A percentile compares a stretch with the other conserved stretches of the same genome.
Evolutionary conservation across 73 alveolate species (phyloP).

Genomic region (Blepharisma japonicum): DNA sequence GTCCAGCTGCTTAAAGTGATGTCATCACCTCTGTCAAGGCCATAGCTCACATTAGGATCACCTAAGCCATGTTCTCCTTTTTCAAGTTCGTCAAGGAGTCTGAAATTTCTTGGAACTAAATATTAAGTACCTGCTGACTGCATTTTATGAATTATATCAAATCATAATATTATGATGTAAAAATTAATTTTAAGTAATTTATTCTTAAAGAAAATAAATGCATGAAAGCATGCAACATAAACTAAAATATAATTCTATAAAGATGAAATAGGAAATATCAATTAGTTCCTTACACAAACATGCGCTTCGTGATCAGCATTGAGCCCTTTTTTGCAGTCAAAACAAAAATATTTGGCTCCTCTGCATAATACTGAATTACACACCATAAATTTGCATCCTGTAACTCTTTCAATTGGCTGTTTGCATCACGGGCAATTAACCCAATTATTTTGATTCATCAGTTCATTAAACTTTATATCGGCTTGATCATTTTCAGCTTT

Average conservation of each 20-base stretch:
- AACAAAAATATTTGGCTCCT: constrained; percentile 12
- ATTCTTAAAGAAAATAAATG: too few relatives aligned
- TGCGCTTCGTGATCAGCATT: constrained; percentile 14
- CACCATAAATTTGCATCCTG: constrained; percentile 20
- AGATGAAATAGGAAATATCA: too few relatives aligned
- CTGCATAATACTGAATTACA: not conserved
- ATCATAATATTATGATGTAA: not conserved
- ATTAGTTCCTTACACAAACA: not conserved
- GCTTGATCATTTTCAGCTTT: constrained; percentile 26
- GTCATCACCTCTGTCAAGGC: constrained; percentile 90
- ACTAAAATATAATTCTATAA: too few relatives aligned
- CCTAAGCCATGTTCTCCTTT: constrained; percentile 91
- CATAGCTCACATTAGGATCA: constrained; percentile 89
- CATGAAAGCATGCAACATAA: too few relatives aligned
- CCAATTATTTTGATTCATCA: constrained; percentile 2
- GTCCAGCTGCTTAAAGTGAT: constrained; percentile 92
- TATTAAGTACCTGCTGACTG: constrained; percentile 24
- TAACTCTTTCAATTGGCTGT: constrained; percentile 16
- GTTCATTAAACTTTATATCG: not conserved
- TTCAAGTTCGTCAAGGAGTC: constrained; percentile 92
- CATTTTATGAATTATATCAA: constrained; percentile 15
- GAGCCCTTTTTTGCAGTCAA: constrained; percentile 28
- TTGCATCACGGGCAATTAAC: constrained; percentile 15
- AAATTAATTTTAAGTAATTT: too few relatives aligned
- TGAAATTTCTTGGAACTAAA: constrained; percentile 92